Base-by-base conservation (phyloP, 768 basidiomycete species). In the Hericium erinaceus region DNA sequence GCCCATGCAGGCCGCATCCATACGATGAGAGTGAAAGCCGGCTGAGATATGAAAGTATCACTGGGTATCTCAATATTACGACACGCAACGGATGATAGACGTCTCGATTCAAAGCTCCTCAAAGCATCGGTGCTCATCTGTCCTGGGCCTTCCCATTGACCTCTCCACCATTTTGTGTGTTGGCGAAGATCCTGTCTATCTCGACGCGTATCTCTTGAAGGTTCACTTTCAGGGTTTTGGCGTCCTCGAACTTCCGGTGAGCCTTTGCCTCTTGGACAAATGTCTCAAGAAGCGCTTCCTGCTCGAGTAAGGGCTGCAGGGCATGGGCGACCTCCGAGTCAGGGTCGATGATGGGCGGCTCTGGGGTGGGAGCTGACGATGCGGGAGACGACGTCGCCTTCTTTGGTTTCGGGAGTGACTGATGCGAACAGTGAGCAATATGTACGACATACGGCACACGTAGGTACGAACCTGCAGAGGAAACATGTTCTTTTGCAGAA, bases 181-280 rank as follows among this genome's bases (percentile, higher is more conserved):
- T 70, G 41, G 66, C 71, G 46, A 86, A 50, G 59, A 94, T 76
- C 66, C 78, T 82, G 61, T 84, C 84, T 53, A 98, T 94, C 75
- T 95, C 95, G 12, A 67, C 75, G 61, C 87, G 77, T 57, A 99
- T 91, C 73, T 98, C 95, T 49, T 74, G 76, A 53, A 98, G 69
- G 68, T 87, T 95, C 37, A 73, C 68, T 67, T 89, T 85, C 60
- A 99, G 74, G 3, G 87, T 88, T 70, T 88, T 88, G 13, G 88
- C 89, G 66, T 99, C 97, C 70, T 98, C 95, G 61, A 98, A 98
- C 72, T 98, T 98, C 46, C 95, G 78, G 63, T 87, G 87, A 2
- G 84, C 80, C 70, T 85, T 87, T 6, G 95, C 95, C 68, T 98
- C 93, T 63, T 89, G 85, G 8, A 98, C 82, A 65, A 94, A 98